These are phyloP conservation scores for Fusarium illudens DNA, from an alignment of 2,329 filamentous ascomycete species.

Conservation along the genomic window DNA sequence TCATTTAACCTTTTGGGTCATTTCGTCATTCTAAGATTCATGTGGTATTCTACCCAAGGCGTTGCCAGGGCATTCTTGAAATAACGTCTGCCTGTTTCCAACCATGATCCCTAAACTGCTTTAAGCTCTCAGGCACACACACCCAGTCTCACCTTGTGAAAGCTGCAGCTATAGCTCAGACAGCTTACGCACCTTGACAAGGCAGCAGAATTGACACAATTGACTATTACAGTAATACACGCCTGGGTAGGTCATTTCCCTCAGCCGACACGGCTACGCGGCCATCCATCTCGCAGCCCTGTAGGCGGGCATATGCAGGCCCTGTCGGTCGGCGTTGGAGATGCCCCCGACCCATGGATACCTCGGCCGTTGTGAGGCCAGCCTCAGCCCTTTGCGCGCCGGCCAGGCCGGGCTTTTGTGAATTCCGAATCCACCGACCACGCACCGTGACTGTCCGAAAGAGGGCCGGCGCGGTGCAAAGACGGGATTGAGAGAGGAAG, in stretches of 20 bases:
- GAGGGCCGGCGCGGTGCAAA: conserved; percentile 6
- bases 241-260: not conserved
- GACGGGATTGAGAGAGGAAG: conserved; percentile 24
- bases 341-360: conserved; percentile 16
- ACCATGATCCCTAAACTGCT: conserved; percentile 10
- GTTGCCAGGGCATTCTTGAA: conserved; percentile 11
- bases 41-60: conserved; percentile 4
- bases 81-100: conserved; percentile 13
- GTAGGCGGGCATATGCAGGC: not conserved
- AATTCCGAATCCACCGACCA: conserved; percentile 28
- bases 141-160: not conserved
- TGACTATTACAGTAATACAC: not conserved
- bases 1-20: conserved; percentile 1
- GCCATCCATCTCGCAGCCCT: conserved; percentile 7
- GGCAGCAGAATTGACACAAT: conserved; percentile 10
- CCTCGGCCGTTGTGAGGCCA: not conserved
- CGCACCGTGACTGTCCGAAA: conserved; percentile 20
- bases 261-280: conserved; percentile 23
- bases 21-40: conserved; percentile 5
- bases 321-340: conserved; percentile 24
- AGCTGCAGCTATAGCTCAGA: not conserved
- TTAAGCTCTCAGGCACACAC: conserved; percentile 18
- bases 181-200: conserved; percentile 4
- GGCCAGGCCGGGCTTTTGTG: conserved; percentile 16
- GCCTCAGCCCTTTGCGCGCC: conserved; percentile 21